A percentile compares a stretch with the other conserved stretches of the same genome.
Evolutionary conservation across 106 monocot genomes (phyloP).

Genomic region (Dendrobium nobile): DNA sequence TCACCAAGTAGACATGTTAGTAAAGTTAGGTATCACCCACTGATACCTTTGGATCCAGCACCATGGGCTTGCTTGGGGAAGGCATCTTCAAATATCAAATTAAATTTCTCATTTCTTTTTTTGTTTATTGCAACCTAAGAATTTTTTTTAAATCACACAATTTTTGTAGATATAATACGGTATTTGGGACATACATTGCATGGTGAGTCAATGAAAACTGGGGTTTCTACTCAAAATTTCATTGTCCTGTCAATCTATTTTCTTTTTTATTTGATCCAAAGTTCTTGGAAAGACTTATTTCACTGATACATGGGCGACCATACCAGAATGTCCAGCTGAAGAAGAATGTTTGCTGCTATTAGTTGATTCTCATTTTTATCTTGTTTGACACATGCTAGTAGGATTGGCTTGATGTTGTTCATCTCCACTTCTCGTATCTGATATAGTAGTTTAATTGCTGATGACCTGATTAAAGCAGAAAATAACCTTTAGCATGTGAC

Average conservation of each 20-base stretch:
- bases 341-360: conserved; percentile 84
- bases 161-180: background rate
- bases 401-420: conserved; percentile 46
- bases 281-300: background rate
- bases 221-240: background rate
- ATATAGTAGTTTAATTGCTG: conserved; percentile 58
- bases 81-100: too few species aligned
- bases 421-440: conserved; percentile 65
- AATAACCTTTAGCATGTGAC: background rate
- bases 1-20: too few species aligned
- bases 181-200: background rate
- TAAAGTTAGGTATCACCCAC: too few species aligned
- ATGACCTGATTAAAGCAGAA: conserved; percentile 42
- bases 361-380: conserved; percentile 57
- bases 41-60: too few species aligned
- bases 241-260: background rate
- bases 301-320: background rate
- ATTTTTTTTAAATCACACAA: background rate
- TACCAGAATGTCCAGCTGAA: conserved; percentile 91
- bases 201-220: background rate
- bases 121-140: too few species aligned
- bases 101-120: too few species aligned
- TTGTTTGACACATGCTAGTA: conserved; percentile 59
- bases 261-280: background rate
- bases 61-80: too few species aligned